Conservation (phyloP, 306 rosid genomes). For the Pterocarpus santalinus region DNA sequence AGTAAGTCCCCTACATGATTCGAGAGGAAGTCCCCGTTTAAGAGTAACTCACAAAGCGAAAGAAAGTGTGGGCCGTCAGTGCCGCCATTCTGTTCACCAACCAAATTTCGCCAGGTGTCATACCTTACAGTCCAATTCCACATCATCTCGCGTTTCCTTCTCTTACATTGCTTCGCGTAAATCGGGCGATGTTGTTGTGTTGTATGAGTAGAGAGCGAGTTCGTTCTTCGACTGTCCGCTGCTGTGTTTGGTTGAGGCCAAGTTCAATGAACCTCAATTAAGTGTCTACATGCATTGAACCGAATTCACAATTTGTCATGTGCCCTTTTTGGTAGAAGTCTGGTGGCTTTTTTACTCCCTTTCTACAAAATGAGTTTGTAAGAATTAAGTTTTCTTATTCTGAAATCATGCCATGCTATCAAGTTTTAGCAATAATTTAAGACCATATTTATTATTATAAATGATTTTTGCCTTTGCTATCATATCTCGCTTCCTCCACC, state of each 20-base stretch:
- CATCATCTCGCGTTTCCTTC: neutral
- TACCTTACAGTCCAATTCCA: neutral
- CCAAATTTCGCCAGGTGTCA: too few relatives aligned
- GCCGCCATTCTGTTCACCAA: too few relatives aligned
- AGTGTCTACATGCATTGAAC: constrained; percentile 58
- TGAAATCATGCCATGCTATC: neutral
- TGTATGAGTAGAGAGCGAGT: neutral
- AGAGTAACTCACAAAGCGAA: too few relatives aligned
- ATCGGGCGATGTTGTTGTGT: constrained; percentile 14
- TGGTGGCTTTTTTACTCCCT: neutral
- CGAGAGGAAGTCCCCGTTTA: too few relatives aligned
- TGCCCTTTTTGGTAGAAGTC: neutral
- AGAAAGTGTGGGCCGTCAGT: too few relatives aligned
- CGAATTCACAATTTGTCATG: neutral
- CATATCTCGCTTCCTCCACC: neutral
- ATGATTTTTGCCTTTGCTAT: neutral
- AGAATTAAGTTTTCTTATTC: neutral
- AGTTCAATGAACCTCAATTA: constrained; percentile 60
- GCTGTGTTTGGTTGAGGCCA: constrained; percentile 39
- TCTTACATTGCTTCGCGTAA: constrained; percentile 27
- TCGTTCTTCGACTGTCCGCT: neutral
- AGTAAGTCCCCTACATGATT: too few relatives aligned
- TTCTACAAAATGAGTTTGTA: neutral
- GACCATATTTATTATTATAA: neutral
- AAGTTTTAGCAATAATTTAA: neutral